Percentiles rank a stretch among this genome's conserved stretches.
Evolutionary conservation across 441 rosid genomes (phyloP).

Genomic region (Adansonia rubrostipa): DNA sequence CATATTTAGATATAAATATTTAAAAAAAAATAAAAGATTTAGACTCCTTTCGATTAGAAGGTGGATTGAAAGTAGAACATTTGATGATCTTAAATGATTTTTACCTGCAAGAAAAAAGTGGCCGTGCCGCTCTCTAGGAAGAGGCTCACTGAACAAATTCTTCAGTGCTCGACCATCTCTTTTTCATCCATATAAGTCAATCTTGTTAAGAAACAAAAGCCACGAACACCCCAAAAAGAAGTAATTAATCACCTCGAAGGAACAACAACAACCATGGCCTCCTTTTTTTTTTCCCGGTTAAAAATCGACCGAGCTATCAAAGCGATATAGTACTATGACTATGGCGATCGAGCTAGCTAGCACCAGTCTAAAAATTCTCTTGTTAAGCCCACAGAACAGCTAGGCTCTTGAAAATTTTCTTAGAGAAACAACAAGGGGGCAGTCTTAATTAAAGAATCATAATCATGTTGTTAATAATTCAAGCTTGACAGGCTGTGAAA

Average conservation of each 20-base stretch:
- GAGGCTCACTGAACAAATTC: conserved; percentile 44
- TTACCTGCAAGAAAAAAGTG: conserved; percentile 41
- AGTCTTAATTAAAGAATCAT: conserved; percentile 31
- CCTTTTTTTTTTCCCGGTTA: not conserved
- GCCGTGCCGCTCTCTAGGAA: conserved; percentile 26
- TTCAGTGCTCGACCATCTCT: conserved; percentile 25
- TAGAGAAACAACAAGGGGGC: conserved; percentile 46
- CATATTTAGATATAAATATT: no score
- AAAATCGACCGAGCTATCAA: conserved; percentile 38
- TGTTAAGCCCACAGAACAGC: conserved; percentile 27
- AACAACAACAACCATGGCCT: not conserved
- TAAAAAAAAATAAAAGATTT: no score
- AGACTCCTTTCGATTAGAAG: no score
- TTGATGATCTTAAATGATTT: not conserved
- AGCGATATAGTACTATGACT: not conserved
- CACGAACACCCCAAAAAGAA: not conserved
- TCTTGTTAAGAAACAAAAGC: conserved; percentile 4
- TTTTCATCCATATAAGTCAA: conserved; percentile 35
- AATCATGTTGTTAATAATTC: conserved; percentile 47
- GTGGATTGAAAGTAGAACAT: not conserved
- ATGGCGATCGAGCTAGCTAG: not conserved
- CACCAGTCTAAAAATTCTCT: not conserved
- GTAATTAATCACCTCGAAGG: not conserved
- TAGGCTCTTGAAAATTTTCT: conserved; percentile 24
- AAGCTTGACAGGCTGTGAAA: conserved; percentile 64